phyloP scores from a whole-genome alignment of 2,329 filamentous ascomycete genomes.

The Didymella segeticola region DNA sequence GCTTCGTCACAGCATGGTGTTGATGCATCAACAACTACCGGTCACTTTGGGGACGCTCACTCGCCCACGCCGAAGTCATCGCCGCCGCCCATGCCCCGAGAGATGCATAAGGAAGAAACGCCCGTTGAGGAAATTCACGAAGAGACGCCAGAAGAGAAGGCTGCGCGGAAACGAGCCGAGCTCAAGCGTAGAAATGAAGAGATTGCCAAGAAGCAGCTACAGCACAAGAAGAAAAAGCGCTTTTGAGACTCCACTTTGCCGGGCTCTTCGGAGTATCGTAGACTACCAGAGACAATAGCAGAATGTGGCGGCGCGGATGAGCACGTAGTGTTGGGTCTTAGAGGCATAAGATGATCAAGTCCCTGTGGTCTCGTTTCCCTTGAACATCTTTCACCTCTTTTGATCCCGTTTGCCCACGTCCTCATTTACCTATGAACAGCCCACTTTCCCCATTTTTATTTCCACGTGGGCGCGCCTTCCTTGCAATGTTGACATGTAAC shows the following conservation, averaged over 20 bases:
- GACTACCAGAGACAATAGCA: too few species aligned
- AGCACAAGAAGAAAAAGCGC: slow-evolving; percentile 44
- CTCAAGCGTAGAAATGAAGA: slow-evolving; percentile 63
- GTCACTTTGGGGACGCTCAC: slow-evolving; percentile 5
- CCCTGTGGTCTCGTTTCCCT: neutral
- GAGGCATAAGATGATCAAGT: too few species aligned
- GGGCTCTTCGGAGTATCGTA: neutral
- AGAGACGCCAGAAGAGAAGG: slow-evolving; percentile 59
- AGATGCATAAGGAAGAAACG: slow-evolving; percentile 10
- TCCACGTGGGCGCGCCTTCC: neutral
- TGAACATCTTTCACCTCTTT: neutral
- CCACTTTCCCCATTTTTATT: neutral
- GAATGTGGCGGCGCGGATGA: too few species aligned
- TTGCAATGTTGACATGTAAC: neutral
- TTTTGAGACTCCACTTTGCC: slow-evolving; percentile 26
- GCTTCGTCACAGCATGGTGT: slow-evolving; percentile 7
- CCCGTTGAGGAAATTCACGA: slow-evolving; percentile 30
- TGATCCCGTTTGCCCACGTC: neutral
- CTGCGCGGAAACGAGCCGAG: slow-evolving; percentile 62
- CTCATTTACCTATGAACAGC: neutral
- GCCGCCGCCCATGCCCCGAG: slow-evolving; percentile 10
- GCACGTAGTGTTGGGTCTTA: too few species aligned
- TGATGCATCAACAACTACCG: slow-evolving; percentile 10
- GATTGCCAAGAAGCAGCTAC: slow-evolving; percentile 59
- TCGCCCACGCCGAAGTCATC: slow-evolving; percentile 20